Evolutionary conservation across 2,329 filamentous ascomycete genomes (phyloP), one percentile per base, ranked within the genome.

Genomic region (Aspergillus quadricinctus): DNA sequence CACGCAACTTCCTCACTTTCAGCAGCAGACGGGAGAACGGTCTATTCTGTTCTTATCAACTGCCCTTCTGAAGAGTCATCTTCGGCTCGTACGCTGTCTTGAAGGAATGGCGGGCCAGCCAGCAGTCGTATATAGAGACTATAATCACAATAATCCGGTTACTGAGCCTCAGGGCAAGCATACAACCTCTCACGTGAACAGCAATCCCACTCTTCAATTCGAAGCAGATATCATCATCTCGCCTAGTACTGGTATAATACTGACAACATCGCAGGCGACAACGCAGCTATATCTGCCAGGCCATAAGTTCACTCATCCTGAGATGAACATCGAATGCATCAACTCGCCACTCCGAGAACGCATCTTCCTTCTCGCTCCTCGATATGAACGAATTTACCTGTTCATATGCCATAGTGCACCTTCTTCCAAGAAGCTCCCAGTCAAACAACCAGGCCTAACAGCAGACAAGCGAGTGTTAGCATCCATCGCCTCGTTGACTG

Each of bases 221-320:
- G 70, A 75, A 61, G 70, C 89, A 2, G 92, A 96, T 64, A 72
- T 96, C 3, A 82, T 88, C 1, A 64, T 92, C 4, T 89, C 89
- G 0, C 85, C 89, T 0, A 79, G 77, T 0, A 84, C 82, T 0
- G 91, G 89, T 0, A 75, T 96, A 2, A 71, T 96, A 0, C 67
- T 89, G 21, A 89, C 89, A 0, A 89, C 83, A 0, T 75, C 92
- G 4, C 83, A 92, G 58, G 85, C 87, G 61, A 79, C 88, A 27
- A 88, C 86, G 46, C 92, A 96, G 65, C 83, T 80, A 49, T 78
- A 87, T 2, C 77, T 92, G 0, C 89, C 90, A 0, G 86, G 87
- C 0, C 80, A 84, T 52, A 76, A 71, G 8, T 59, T 65, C 14
- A 41, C 14, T n/a, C 43, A 17, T 21, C 49, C 55, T 3, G 21